Percentiles rank a stretch among this genome's conserved stretches.
Evolutionary conservation across 352 stramenopile genomes (phyloP).

Genomic region (Phytophthora fragariaefolia): DNA sequence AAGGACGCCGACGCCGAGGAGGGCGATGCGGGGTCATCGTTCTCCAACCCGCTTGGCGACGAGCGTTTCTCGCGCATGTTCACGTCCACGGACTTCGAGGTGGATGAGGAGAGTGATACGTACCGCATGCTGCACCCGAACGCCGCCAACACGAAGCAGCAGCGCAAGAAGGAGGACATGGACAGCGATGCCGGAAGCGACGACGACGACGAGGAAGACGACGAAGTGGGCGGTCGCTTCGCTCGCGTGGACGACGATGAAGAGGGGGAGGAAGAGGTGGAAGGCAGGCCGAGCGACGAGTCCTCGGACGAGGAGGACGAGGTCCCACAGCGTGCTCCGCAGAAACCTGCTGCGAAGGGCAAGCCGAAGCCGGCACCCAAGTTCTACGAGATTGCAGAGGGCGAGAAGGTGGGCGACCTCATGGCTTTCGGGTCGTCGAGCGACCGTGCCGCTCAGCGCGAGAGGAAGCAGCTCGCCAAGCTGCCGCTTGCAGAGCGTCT

Average conservation of each 20-base stretch:
- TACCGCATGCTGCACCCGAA: conserved; percentile 97
- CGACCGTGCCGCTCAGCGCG: conserved; percentile 71
- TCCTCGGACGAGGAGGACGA: conserved; percentile 67
- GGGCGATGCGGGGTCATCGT: conserved; percentile 28
- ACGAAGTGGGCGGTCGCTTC: conserved; percentile 68
- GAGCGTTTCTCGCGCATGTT: conserved; percentile 98
- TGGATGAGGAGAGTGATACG: conserved; percentile 97
- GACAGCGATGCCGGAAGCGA: conserved; percentile 89
- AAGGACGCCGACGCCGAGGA: conserved; percentile 42
- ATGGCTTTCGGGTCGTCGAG: conserved; percentile 77
- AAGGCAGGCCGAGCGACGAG: conserved; percentile 70
- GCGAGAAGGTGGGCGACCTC: conserved; percentile 82
- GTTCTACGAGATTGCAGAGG: conserved; percentile 88
- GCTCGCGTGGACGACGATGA: conserved; percentile 73
- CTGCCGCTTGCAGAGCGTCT: conserved; percentile 82
- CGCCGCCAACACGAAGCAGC: conserved; percentile 72
- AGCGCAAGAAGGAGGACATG: conserved; percentile 90
- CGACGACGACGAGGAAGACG: conserved; percentile 70
- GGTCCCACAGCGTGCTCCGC: conserved; percentile 12
- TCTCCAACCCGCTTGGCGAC: conserved; percentile 92
- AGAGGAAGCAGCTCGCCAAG: conserved; percentile 84
- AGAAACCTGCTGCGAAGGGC: conserved; percentile 24
- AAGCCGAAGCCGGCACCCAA: conserved; percentile 63
- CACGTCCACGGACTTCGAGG: conserved; percentile 96
- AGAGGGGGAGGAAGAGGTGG: conserved; percentile 61